Base-by-base conservation (phyloP, 225 moss, liverwort and hornwort genomes). In the Physcomitrium patens region DNA sequence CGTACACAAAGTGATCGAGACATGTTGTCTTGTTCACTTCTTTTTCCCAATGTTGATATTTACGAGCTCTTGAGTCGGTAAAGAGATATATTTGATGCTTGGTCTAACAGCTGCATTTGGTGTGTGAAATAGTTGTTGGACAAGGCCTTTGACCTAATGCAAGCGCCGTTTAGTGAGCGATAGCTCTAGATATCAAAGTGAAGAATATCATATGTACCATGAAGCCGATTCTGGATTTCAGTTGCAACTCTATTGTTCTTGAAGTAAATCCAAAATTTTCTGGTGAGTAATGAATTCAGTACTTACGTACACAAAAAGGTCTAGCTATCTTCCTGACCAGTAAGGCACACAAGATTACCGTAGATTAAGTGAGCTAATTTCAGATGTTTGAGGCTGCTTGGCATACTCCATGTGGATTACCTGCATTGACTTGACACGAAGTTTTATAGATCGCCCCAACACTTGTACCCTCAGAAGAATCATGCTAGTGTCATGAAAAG, bases 141-240 rank as follows among this genome's bases (percentile, higher is more conserved):
- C 31, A 37, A 37, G 31, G 31, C 31, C 7, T 37, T 37, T 7
- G 31, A 37, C 31, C 31, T 37, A 37, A 37, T 37, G 31, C 31
- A 37, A 78, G 87, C 87, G 48, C 87, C 87, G 47, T 87, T 87
- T 67, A 84, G 81, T 37, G 87, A 87, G 76, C 79, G 87, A 16
- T 87, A 84, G 71, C 42, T 68, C 45, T 37, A 37, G 4, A 37
- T 37, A 37, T 37, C 2, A 37, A 37, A 37, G 28, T 46, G 74
- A 45, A 74, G 63, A 63, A 47, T 70, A 11, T 42, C 26, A 59
- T 46, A 23, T 60, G 69, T 54, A 27, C 44, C 51, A 7, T 57
- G 68, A 27, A 46, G 18, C 60, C 18, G 63, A 70, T 28, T 73
- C 27, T 67, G 37, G 31, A 50, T 49, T 50, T 67, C 26, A 70